Percentiles rank a stretch among this genome's conserved stretches.
These are phyloP conservation scores for Cajanus cajan DNA, from an alignment of 306 rosid genomes.

Conservation along the genomic window DNA sequence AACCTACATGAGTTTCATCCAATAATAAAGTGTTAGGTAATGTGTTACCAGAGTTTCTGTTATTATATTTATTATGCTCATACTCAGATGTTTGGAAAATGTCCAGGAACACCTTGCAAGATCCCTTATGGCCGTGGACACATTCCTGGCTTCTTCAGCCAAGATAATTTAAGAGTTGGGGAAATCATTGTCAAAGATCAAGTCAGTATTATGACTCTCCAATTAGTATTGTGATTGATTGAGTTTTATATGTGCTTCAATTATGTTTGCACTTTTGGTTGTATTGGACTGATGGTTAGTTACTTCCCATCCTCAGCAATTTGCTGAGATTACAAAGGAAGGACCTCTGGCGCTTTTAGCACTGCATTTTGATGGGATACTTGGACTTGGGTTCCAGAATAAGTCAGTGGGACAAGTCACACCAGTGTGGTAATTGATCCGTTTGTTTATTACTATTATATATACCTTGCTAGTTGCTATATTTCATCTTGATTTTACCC, in stretches of 20 bases:
- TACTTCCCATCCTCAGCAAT: slow-evolving; percentile 39
- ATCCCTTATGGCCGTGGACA: slow-evolving; percentile 43
- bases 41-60: not conserved
- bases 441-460: not conserved
- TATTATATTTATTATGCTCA: not conserved
- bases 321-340: slow-evolving; percentile 45
- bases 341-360: slow-evolving; percentile 36
- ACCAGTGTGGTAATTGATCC: slow-evolving; percentile 43
- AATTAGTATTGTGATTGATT: not conserved
- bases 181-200: slow-evolving; percentile 40
- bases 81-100: slow-evolving; percentile 27
- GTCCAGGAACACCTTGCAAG: slow-evolving; percentile 40
- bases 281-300: slow-evolving; percentile 8
- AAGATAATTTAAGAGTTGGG: slow-evolving; percentile 45
- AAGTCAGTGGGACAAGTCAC: slow-evolving; percentile 35
- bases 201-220: slow-evolving; percentile 18
- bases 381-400: slow-evolving; percentile 50
- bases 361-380: slow-evolving; percentile 45
- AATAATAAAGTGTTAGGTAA: not conserved
- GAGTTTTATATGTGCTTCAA: not conserved
- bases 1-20: not conserved
- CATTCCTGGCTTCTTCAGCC: slow-evolving; percentile 47
- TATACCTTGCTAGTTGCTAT: not conserved
- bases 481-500: not conserved
- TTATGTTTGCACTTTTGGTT: not conserved